Evolutionary conservation across 116 monocot genomes (phyloP).

Genomic region (Dioscorea cayenensis): DNA sequence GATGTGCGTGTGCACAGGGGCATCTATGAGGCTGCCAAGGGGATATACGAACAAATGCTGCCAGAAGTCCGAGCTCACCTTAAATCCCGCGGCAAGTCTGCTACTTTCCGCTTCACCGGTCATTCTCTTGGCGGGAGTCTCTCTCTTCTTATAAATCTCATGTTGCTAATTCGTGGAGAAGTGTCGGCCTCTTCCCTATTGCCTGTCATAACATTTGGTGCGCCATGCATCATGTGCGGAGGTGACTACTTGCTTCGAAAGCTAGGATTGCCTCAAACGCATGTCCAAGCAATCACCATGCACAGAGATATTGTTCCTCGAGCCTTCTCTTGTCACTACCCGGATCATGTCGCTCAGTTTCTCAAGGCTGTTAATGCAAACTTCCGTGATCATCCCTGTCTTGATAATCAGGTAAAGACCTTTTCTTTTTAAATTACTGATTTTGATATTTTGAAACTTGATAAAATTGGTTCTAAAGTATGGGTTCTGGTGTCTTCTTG

Average conservation of each 20-base stretch:
- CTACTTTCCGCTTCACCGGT: constrained; percentile 75
- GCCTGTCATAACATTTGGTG: constrained; percentile 85
- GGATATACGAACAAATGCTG: constrained; percentile 87
- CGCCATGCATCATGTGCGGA: constrained; percentile 87
- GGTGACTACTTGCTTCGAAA: constrained; percentile 69
- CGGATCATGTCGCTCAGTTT: constrained; percentile 69
- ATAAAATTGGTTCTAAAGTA: neutral
- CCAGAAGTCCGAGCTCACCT: constrained; percentile 64
- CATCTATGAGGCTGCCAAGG: constrained; percentile 98
- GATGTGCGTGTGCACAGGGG: constrained; percentile 88
- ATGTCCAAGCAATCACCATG: constrained; percentile 77
- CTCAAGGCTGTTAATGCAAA: constrained; percentile 80
- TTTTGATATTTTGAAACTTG: neutral
- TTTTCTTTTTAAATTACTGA: neutral
- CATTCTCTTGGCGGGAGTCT: constrained; percentile 97
- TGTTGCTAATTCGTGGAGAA: constrained; percentile 71
- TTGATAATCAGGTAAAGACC: constrained; percentile 57
- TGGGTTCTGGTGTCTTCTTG: neutral
- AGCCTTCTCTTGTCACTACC: constrained; percentile 91
- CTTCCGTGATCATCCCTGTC: constrained; percentile 84
- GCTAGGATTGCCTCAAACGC: constrained; percentile 57
- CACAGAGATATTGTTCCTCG: constrained; percentile 95
- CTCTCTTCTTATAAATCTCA: constrained; percentile 76
- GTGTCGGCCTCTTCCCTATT: constrained; percentile 54
- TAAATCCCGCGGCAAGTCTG: constrained; percentile 28